Conservation (phyloP, 768 basidiomycete species). For the Boletellus ananiceps region DNA sequence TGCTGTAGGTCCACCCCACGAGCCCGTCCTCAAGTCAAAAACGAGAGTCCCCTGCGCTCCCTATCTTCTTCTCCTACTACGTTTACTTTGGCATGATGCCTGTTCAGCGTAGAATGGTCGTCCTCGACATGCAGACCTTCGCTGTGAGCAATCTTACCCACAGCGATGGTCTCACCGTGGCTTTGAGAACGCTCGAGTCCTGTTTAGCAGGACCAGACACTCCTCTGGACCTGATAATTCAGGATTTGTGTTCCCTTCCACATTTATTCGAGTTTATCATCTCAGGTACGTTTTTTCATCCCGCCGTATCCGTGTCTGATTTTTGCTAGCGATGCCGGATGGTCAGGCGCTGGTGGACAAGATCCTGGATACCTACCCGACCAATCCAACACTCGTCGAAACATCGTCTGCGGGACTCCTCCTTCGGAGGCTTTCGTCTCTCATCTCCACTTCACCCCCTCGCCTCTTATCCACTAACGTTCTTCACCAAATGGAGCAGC, state of each 20-base stretch:
- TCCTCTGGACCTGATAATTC: slow-evolving; percentile 21
- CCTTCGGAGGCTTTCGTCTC: slow-evolving; percentile 24
- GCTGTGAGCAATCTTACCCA: slow-evolving; percentile 14
- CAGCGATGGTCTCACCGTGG: slow-evolving; percentile 16
- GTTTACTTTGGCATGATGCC: too few relatives aligned
- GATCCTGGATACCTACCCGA: slow-evolving; percentile 35
- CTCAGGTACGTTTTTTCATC: slow-evolving; percentile 19
- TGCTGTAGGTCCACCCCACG: too few relatives aligned
- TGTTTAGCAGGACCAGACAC: slow-evolving; percentile 24
- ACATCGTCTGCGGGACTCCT: slow-evolving; percentile 20
- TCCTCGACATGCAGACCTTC: slow-evolving; percentile 18
- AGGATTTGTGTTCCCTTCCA: slow-evolving; percentile 25
- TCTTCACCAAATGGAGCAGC: slow-evolving; percentile 11
- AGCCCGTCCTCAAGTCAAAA: too few relatives aligned
- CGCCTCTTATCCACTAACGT: slow-evolving; percentile 9
- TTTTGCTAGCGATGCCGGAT: slow-evolving; percentile 11
- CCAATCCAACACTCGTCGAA: slow-evolving; percentile 16
- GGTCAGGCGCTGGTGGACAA: slow-evolving; percentile 14
- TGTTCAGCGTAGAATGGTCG: neutral
- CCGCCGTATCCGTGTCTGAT: neutral
- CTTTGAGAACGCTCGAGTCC: slow-evolving; percentile 16
- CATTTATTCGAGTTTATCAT: slow-evolving; percentile 29
- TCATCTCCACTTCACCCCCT: slow-evolving; percentile 22
- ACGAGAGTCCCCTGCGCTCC: too few relatives aligned
- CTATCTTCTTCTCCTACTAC: too few relatives aligned